These are phyloP conservation scores for Eutrema salsugineum DNA, from an alignment of 441 rosid genomes.

Conservation along the genomic window DNA sequence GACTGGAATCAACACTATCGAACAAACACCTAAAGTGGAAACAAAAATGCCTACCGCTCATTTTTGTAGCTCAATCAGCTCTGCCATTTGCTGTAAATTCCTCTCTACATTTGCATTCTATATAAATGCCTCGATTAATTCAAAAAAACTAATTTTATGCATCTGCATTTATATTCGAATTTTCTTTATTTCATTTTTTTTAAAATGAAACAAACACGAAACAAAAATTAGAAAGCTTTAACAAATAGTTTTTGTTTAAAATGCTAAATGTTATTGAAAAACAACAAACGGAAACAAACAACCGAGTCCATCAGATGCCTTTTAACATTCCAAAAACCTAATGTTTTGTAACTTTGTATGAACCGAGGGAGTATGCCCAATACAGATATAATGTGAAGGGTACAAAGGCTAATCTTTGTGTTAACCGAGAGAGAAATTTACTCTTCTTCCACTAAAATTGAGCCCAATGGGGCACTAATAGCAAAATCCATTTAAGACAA, in stretches of 20 bases:
- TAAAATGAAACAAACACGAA: background rate
- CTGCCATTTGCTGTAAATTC: background rate
- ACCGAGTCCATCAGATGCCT: background rate
- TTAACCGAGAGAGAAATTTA: background rate
- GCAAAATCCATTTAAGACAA: background rate
- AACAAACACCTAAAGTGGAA: background rate
- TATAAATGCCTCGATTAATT: background rate
- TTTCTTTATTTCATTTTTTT: background rate
- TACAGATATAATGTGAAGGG: background rate
- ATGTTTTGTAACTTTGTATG: background rate
- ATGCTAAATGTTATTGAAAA: background rate
- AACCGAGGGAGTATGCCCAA: background rate
- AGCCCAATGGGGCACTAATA: background rate
- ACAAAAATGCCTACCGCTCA: background rate
- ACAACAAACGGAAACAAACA: slow-evolving; percentile 9
- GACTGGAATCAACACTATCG: slow-evolving; percentile 1
- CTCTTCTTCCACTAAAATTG: background rate
- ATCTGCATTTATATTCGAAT: background rate
- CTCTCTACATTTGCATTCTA: background rate
- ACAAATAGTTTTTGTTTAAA: too few relatives aligned
- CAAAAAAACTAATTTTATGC: background rate
- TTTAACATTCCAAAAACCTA: background rate
- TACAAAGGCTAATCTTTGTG: background rate
- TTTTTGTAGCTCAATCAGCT: background rate
- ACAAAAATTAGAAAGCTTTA: background rate